Evolutionary conservation across 805 yeast genomes (phyloP), one percentile per base, ranked within the genome.

Genomic region (Yamadazyma tumulicola): DNA sequence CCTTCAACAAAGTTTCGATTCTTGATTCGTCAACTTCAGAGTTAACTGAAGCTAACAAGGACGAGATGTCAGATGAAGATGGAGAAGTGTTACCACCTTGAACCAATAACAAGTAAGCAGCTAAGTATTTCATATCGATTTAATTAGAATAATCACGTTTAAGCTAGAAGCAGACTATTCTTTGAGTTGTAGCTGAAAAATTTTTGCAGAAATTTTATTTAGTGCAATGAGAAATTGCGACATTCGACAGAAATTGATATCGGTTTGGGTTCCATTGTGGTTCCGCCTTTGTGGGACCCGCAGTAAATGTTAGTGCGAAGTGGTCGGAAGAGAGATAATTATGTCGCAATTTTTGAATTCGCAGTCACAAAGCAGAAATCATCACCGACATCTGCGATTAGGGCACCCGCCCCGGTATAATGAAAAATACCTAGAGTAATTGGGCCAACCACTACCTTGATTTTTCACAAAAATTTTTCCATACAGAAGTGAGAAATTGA

Each of bases 101-200:
- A 47, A 61, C 66, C 59, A 64, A 63, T 58, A 64, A 62, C 54
- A 64, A 61, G 67, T 64, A 64, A 52, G 70, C 70, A 57, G 70
- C 70, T 54, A 64, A 58, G 68, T 64, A 64, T 61, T 63, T 64
- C 70, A 64, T 37, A 16, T 20, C 15, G 21, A 16, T 30, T n/a
- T 22, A 11, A 14, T 6, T 43, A 44, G 46, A 41, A 44, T 44
- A 44, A 44, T 44, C 48, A 51, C 48, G 57, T 43, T 44, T 44
- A 44, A 44, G 48, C 48, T 32, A 30, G 8, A 22, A 28, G 86
- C 91, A 75, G 91, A 83, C 89, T 82, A 83, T 81, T 79, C 89
- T 75, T 82, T 81, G 61, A 44, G 61, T 41, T 41, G n/a, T n/a
- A 39, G 22, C 39, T 37, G 45, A 49, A 47, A 45, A 45, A 34